Evolutionary conservation across 768 basidiomycete genomes (phyloP).

Genomic region (Suillus sp.): DNA sequence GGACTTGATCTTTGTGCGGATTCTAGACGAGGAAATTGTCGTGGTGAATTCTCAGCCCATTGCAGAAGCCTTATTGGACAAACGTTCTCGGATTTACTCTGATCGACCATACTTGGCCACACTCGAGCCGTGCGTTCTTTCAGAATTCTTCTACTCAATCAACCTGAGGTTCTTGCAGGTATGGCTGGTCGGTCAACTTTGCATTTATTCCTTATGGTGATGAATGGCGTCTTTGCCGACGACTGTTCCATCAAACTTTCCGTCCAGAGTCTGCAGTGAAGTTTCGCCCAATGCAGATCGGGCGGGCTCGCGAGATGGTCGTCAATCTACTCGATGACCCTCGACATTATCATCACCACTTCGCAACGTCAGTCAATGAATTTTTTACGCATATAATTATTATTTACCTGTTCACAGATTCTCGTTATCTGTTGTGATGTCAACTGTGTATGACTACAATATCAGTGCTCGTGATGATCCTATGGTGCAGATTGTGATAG

Average conservation of each 20-base stretch:
- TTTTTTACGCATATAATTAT: conserved; percentile 8
- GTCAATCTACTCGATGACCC: conserved; percentile 30
- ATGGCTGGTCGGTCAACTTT: conserved; percentile 7
- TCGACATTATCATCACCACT: conserved; percentile 31
- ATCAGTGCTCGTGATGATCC: conserved; percentile 6
- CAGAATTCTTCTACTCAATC: not conserved
- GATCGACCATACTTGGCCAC: conserved; percentile 13
- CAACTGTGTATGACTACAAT: conserved; percentile 8
- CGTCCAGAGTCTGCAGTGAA: conserved; percentile 30
- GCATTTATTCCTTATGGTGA: conserved; percentile 6
- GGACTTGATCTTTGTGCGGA: conserved; percentile 7
- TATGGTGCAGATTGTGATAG: not conserved
- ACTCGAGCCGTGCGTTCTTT: conserved; percentile 3
- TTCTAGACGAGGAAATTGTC: conserved; percentile 7
- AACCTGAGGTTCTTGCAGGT: not conserved
- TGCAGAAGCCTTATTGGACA: conserved; percentile 10
- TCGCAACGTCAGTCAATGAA: not conserved
- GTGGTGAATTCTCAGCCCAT: conserved; percentile 8
- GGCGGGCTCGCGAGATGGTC: conserved; percentile 27
- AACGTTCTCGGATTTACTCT: conserved; percentile 14
- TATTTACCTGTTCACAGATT: conserved; percentile 9
- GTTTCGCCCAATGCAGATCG: conserved; percentile 29
- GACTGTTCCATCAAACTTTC: conserved; percentile 41
- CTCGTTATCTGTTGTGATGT: conserved; percentile 11
- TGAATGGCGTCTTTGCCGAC: conserved; percentile 32